Evolutionary conservation across 805 yeast genomes (phyloP).

Genomic region (Suhomyces prunicola): DNA sequence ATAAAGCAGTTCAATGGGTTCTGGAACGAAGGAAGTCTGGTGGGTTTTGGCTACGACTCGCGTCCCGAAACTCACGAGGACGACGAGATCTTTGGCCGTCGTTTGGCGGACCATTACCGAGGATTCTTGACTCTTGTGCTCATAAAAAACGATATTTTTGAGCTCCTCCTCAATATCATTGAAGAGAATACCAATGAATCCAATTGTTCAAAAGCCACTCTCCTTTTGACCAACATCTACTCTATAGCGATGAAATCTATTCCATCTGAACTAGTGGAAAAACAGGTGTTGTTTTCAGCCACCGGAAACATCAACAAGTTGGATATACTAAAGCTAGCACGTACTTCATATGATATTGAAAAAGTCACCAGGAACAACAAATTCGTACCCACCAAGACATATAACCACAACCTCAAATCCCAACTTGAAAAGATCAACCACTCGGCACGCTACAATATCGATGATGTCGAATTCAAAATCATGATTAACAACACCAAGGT

Average conservation of each 20-base stretch:
- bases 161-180: conserved; percentile 43
- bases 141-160: conserved; percentile 50
- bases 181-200: conserved; percentile 42
- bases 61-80: not conserved
- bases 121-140: conserved; percentile 58
- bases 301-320: conserved; percentile 21
- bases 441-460: conserved; percentile 33
- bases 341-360: conserved; percentile 47
- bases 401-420: conserved; percentile 28
- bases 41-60: not conserved
- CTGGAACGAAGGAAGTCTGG: not conserved
- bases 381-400: conserved; percentile 21
- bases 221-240: conserved; percentile 60
- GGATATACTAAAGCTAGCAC: conserved; percentile 45
- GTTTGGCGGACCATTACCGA: conserved; percentile 57
- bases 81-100: not conserved
- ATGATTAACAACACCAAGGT: conserved; percentile 69
- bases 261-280: conserved; percentile 44
- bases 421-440: conserved; percentile 20
- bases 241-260: conserved; percentile 51
- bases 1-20: conserved; percentile 9
- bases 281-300: conserved; percentile 12
- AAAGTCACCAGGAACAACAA: conserved; percentile 34
- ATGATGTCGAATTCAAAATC: conserved; percentile 65
- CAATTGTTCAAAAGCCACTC: conserved; percentile 56